Base-by-base conservation (phyloP, 2,329 filamentous ascomycete genomes). In the Rhynchosporium agropyri region DNA sequence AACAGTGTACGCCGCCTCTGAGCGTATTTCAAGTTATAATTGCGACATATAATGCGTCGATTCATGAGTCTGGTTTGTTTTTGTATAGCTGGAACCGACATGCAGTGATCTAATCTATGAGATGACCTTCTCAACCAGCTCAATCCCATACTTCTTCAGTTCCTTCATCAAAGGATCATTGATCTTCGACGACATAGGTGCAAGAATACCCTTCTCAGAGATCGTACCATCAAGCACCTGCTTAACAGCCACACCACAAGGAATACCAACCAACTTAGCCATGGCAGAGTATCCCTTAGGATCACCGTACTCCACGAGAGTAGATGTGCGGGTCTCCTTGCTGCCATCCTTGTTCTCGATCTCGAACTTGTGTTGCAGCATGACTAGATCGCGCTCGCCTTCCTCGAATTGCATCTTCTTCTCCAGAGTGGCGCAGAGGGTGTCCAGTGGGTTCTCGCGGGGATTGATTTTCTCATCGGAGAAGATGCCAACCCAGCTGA, bases 351-450 rank as follows among this genome's bases (percentile, higher is more conserved):
- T 87, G 78, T 89, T 81, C 82, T 95, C 90, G 69, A 96, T 91
- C 75, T 88, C 87, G 76, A 96, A 96, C 79, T 86, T 89, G 81
- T 91, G 89, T 80, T 92, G 89, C 38, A 92, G 83, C 79, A 90
- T 85, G 68, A 95, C 90, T 69, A 96, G 81, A 77, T 96, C 92
- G 64, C 92, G 88, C 85, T 97, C 92, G 65, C 84, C 89, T 71
- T 89, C 81, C 73, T 85, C 89, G 77, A 89, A 97, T 77, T 90
- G 85, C 91, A 96, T 96, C 86, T 96, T 96, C 82, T 90, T 80
- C 82, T 96, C 92, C 36, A 97, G 84, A 3, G 87, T 90, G 38
- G 91, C 91, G 79, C 92, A 97, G 45, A 97, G 86, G n/a, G 90
- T 94, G 77, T 97, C 93, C 29, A 97, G 84, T 3, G 92, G 89